phyloP scores from a whole-genome alignment of 148 eudicot genomes.

The Dysphania ambrosioides region DNA sequence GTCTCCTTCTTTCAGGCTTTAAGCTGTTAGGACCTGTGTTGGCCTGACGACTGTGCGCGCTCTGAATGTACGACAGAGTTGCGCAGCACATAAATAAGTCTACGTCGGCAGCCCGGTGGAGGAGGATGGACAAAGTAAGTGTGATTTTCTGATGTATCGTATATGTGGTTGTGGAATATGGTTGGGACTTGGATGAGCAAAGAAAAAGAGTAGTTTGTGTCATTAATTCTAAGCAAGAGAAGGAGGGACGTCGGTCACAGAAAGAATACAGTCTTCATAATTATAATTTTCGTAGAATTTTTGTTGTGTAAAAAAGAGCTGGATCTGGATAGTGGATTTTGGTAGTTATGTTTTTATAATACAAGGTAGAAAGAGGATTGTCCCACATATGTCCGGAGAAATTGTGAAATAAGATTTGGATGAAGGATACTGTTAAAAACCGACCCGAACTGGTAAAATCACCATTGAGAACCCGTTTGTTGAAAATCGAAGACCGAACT shows the following conservation, averaged over 20 bases:
- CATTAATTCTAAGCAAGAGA: conserved; percentile 22
- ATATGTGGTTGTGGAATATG: conserved; percentile 8
- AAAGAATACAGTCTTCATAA: conserved; percentile 3
- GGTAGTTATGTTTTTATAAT: conserved; percentile 7
- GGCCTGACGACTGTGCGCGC: background rate
- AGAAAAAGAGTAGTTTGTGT: conserved; percentile 15
- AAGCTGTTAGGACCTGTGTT: conserved; percentile 2
- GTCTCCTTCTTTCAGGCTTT: background rate
- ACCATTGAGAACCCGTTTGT: no score
- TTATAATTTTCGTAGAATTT: background rate
- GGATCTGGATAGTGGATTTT: background rate
- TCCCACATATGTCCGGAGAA: conserved; percentile 14
- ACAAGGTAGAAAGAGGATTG: conserved; percentile 20
- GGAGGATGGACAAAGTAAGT: background rate
- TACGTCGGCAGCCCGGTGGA: background rate
- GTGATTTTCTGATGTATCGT: background rate
- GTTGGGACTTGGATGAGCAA: conserved; percentile 17
- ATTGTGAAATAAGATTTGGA: conserved; percentile 8
- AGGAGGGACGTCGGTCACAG: conserved; percentile 1
- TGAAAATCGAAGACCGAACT: no score
- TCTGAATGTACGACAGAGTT: background rate
- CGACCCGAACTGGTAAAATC: no score
- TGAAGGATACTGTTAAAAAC: no score
- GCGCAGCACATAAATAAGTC: background rate
- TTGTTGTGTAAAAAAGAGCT: background rate